A percentile compares a stretch with the other conserved stretches of the same genome.
These are phyloP conservation scores for Colletotrichum liriopes DNA, from an alignment of 2,329 filamentous ascomycete species.

Conservation along the genomic window DNA sequence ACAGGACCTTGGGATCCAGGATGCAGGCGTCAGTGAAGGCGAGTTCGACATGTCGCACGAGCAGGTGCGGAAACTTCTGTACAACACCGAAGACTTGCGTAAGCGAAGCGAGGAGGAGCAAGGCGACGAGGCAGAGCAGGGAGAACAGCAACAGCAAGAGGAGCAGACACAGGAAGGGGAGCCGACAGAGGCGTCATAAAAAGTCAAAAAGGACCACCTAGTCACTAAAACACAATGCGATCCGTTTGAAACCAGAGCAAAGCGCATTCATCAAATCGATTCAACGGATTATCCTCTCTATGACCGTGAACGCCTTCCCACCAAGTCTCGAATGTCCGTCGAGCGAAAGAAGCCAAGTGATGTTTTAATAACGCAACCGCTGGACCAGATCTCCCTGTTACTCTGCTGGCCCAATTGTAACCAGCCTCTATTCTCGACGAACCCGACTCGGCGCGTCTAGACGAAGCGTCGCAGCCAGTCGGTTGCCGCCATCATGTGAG, in stretches of 20 bases:
- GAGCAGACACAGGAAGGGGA: not conserved
- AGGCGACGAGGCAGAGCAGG: constrained; percentile 47
- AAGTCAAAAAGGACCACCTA: not conserved
- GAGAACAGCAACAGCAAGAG: constrained; percentile 40
- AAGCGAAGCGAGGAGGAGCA: constrained; percentile 55
- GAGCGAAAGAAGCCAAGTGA: constrained; percentile 40
- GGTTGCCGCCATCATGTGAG: constrained; percentile 7
- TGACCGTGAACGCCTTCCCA: constrained; percentile 43
- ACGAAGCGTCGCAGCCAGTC: constrained; percentile 21
- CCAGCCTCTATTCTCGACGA: constrained; percentile 40
- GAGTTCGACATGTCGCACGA: constrained; percentile 55
- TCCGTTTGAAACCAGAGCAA: not conserved
- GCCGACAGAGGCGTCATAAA: not conserved
- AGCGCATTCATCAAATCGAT: constrained; percentile 38
- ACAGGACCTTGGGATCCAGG: constrained; percentile 32
- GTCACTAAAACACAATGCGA: not conserved
- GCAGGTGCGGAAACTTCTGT: constrained; percentile 61
- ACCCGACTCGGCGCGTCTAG: constrained; percentile 39
- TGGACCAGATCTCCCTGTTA: constrained; percentile 39
- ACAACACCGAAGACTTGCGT: constrained; percentile 63
- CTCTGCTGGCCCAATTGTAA: constrained; percentile 28
- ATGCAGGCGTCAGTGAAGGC: constrained; percentile 27
- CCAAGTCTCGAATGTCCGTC: constrained; percentile 43
- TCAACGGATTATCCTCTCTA: constrained; percentile 42
- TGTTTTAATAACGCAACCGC: constrained; percentile 33